phyloP scores from a whole-genome alignment of 495 filamentous ascomycete species.

The Aspergillus hancockii region DNA sequence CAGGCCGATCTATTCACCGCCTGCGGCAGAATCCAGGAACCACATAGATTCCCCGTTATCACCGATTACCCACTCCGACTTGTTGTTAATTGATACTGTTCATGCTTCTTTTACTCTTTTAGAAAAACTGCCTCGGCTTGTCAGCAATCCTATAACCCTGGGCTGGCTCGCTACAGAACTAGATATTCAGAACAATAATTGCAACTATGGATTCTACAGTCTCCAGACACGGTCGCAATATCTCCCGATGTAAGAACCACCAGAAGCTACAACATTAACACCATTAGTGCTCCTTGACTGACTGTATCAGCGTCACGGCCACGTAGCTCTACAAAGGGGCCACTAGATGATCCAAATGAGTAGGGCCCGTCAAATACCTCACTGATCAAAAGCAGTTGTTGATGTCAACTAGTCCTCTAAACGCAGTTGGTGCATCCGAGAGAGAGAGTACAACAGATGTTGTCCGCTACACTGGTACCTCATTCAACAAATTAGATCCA shows the following conservation, averaged over 20 bases:
- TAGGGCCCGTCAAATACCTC: conserved; percentile 25
- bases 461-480: conserved; percentile 28
- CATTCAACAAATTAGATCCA: conserved; percentile 36
- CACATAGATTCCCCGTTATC: conserved; percentile 5
- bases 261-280: neutral
- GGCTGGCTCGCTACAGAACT: neutral
- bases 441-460: conserved; percentile 14
- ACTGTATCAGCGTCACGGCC: conserved; percentile 43
- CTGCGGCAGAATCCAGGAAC: conserved; percentile 23
- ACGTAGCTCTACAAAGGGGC: conserved; percentile 54
- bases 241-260: conserved; percentile 39
- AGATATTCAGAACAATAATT: neutral
- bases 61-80: neutral
- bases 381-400: conserved; percentile 15
- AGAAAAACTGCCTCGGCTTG: neutral
- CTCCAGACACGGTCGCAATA: conserved; percentile 35
- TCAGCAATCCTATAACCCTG: neutral
- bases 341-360: conserved; percentile 52
- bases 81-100: neutral
- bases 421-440: conserved; percentile 12
- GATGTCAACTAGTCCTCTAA: conserved; percentile 30
- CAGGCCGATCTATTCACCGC: conserved; percentile 26
- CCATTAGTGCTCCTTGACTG: conserved; percentile 2
- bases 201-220: conserved; percentile 30
- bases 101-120: neutral